Percentiles rank a stretch among this genome's conserved stretches.
These are phyloP conservation scores for Linnemannia exigua DNA, from an alignment of 192 early-diverging fungal genomes.

Conservation along the genomic window DNA sequence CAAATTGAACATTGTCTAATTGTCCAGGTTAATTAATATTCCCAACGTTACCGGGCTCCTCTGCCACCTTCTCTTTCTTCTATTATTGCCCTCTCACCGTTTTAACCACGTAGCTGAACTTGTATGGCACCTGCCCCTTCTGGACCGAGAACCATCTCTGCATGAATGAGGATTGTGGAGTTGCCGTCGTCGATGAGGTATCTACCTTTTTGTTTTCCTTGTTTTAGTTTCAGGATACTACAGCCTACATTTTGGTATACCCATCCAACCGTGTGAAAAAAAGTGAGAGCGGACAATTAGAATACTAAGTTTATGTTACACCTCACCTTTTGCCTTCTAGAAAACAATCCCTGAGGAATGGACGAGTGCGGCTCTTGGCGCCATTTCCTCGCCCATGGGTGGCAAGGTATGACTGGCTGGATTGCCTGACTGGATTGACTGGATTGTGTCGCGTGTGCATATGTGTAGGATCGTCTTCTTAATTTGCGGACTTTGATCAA, in stretches of 20 bases:
- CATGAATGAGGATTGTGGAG: constrained; percentile 87
- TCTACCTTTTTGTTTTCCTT: neutral
- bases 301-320: neutral
- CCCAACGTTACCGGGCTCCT: neutral
- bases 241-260: neutral
- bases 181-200: constrained; percentile 85
- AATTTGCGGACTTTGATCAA: neutral
- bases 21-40: neutral
- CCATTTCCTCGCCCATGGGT: constrained; percentile 76
- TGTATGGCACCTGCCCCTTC: constrained; percentile 91
- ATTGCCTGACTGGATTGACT: constrained; percentile 5
- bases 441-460: neutral
- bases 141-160: constrained; percentile 91
- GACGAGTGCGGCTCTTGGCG: constrained; percentile 74
- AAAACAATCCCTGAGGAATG: constrained; percentile 61
- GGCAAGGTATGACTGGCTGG: constrained; percentile 56
- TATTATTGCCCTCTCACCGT: neutral
- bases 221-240: neutral
- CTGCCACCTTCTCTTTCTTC: neutral
- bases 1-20: neutral
- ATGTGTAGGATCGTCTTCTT: too few relatives aligned
- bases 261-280: neutral
- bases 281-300: neutral
- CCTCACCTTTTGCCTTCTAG: constrained; percentile 28
- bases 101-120: constrained; percentile 71